phyloP scores from a whole-genome alignment of 805 yeast species.

The Candida vaughaniae region DNA sequence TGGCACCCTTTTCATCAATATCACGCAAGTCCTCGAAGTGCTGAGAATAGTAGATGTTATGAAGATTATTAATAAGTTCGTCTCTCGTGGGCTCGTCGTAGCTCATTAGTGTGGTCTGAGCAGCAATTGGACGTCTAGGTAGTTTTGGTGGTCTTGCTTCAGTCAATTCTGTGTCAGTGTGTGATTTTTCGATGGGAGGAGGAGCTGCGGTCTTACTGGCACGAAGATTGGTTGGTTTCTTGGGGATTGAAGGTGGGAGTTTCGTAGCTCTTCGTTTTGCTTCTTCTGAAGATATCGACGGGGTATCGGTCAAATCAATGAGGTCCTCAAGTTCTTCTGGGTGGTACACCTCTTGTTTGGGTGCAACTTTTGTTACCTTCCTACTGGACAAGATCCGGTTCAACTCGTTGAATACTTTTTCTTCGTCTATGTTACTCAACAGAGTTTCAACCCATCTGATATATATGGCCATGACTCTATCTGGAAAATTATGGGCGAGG shows the following conservation, averaged over 20 bases:
- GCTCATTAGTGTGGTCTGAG: conserved; percentile 1
- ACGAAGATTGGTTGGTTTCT: conserved; percentile 43
- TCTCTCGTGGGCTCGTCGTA: conserved; percentile 14
- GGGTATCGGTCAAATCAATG: conserved; percentile 39
- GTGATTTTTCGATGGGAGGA: conserved; percentile 19
- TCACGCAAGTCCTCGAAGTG: conserved; percentile 25
- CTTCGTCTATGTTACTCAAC: conserved; percentile 54
- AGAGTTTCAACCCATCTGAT: conserved; percentile 76
- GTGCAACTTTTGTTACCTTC: conserved; percentile 7
- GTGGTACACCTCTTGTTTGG: conserved; percentile 7
- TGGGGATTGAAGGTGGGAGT: conserved; percentile 47
- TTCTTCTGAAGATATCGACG: conserved; percentile 10
- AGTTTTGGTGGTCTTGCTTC: conserved; percentile 5
- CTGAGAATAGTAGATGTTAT: conserved; percentile 15
- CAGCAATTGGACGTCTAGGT: conserved; percentile 11
- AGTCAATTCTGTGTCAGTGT: conserved; percentile 3
- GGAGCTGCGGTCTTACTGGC: conserved; percentile 13
- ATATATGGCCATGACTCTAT: conserved; percentile 68
- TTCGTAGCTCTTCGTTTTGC: conserved; percentile 10
- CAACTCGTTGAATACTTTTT: conserved; percentile 28
- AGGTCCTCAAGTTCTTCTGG: conserved; percentile 24
- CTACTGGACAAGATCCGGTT: conserved; percentile 20
- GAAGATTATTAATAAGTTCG: conserved; percentile 13
- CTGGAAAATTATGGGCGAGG: conserved; percentile 60
- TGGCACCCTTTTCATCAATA: conserved; percentile 36